Evolutionary conservation across 441 rosid species (phyloP).

Genomic region (Pelargonium myrrhifolium): DNA sequence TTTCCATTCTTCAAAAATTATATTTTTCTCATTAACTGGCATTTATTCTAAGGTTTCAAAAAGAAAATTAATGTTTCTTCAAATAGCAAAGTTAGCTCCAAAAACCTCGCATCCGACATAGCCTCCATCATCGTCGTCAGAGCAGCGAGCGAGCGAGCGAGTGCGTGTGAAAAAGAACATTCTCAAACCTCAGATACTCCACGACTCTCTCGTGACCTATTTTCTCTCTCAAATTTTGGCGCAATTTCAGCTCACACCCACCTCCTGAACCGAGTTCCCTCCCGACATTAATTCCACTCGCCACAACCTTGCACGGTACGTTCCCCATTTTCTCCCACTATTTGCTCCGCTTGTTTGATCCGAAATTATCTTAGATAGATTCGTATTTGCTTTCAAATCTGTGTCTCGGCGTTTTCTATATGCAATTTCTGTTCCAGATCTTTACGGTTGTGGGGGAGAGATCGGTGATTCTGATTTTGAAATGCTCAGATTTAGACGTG

Average conservation of each 20-base stretch:
- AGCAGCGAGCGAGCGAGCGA: too few species aligned
- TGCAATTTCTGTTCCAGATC: not conserved
- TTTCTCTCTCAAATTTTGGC: not conserved
- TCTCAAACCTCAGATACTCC: not conserved
- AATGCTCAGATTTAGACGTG: not conserved
- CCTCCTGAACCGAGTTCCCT: not conserved
- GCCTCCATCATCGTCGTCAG: too few species aligned
- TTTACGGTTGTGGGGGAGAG: not conserved
- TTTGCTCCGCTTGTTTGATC: not conserved
- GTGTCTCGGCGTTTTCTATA: not conserved
- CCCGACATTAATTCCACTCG: not conserved
- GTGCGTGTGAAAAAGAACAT: not conserved
- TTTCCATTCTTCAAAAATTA: too few species aligned
- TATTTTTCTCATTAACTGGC: too few species aligned
- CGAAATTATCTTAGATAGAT: not conserved
- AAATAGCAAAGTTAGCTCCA: too few species aligned
- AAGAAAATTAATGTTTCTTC: too few species aligned
- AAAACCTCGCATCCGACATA: too few species aligned
- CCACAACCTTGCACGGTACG: not conserved
- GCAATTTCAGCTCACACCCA: conserved; percentile 5
- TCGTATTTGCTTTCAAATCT: not conserved
- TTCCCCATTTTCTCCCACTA: not conserved
- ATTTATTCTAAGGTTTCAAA: too few species aligned
- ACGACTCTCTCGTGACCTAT: not conserved
- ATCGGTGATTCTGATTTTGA: not conserved